Evolutionary conservation across 441 rosid species (phyloP).

Genomic region (Pelargonium australe): DNA sequence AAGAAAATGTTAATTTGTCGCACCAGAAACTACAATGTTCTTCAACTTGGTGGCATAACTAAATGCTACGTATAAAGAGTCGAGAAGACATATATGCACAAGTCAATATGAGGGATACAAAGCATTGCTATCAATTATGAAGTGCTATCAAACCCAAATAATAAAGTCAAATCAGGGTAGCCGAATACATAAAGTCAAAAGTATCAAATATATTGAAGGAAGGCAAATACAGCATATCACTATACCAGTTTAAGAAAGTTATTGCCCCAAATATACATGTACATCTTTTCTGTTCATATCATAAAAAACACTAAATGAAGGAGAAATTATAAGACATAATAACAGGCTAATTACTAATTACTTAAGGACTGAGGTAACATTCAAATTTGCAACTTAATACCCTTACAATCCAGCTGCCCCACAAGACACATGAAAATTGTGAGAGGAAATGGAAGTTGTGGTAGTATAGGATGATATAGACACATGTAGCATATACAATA

Average conservation of each 20-base stretch:
- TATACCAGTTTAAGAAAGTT: background rate
- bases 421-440: background rate
- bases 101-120: background rate
- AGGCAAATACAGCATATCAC: background rate
- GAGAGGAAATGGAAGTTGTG: background rate
- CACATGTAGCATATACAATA: background rate
- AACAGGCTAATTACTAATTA: background rate
- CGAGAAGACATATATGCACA: background rate
- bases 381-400: background rate
- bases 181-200: background rate
- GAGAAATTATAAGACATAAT: background rate
- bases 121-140: background rate
- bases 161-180: background rate
- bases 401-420: background rate
- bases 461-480: background rate
- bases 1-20: constrained; percentile 4
- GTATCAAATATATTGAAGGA: background rate
- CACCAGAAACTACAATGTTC: background rate
- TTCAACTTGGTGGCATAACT: background rate
- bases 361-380: background rate
- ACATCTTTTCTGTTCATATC: background rate
- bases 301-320: background rate
- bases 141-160: background rate
- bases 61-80: background rate
- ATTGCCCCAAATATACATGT: background rate